Evolutionary conservation across 148 eudicot species (phyloP).

Genomic region (Nyssa sinensis): DNA sequence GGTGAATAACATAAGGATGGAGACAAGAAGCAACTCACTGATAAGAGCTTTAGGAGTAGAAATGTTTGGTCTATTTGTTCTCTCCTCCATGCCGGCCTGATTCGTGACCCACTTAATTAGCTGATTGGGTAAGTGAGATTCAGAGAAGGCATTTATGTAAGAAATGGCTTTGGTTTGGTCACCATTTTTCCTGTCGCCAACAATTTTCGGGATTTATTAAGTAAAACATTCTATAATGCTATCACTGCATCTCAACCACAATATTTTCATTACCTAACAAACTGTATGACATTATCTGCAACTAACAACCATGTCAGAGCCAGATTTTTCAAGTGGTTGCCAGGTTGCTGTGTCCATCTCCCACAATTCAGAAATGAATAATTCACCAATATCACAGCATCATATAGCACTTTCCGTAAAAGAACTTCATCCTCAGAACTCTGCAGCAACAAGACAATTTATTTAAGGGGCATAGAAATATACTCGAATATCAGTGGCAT

Average conservation of each 20-base stretch:
- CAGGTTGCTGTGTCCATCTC: slow-evolving; percentile 41
- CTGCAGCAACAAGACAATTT: slow-evolving; percentile 30
- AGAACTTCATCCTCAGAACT: slow-evolving; percentile 40
- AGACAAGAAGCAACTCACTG: slow-evolving; percentile 44
- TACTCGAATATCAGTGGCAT: not conserved
- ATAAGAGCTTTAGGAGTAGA: slow-evolving; percentile 64
- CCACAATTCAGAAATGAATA: slow-evolving; percentile 44
- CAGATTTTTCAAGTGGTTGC: slow-evolving; percentile 38
- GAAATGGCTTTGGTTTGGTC: slow-evolving; percentile 41
- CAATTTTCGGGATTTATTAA: slow-evolving; percentile 17
- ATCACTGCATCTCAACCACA: slow-evolving; percentile 6
- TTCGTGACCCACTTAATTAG: slow-evolving; percentile 46
- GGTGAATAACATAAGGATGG: not conserved
- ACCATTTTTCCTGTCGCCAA: slow-evolving; percentile 45
- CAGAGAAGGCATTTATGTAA: slow-evolving; percentile 54
- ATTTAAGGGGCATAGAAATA: not conserved
- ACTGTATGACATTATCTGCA: slow-evolving; percentile 60
- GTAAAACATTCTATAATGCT: not conserved
- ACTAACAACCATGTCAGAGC: slow-evolving; percentile 68
- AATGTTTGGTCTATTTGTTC: slow-evolving; percentile 31
- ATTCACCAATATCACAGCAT: slow-evolving; percentile 52
- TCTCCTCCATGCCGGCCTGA: slow-evolving; percentile 34
- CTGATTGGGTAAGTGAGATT: slow-evolving; percentile 51
- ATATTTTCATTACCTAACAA: slow-evolving; percentile 48
- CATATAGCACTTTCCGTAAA: slow-evolving; percentile 48